phyloP scores from a whole-genome alignment of 805 yeast genomes.

The Starmera pachycereana region DNA sequence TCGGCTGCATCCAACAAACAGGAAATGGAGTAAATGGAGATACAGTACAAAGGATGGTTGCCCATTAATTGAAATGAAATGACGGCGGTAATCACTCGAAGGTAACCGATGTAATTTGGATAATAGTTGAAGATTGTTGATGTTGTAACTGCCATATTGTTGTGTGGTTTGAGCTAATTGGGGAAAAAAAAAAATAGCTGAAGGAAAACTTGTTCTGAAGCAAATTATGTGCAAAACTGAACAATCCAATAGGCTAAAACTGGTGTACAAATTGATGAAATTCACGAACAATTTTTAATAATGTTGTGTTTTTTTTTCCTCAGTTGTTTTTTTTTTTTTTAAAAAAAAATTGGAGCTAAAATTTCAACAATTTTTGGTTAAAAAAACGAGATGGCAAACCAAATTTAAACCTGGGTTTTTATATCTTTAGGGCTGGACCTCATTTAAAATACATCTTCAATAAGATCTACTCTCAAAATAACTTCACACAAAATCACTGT shows the following conservation, averaged over 20 bases:
- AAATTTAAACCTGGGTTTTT: not conserved
- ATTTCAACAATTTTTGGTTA: too few species aligned
- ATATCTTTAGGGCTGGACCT: not conserved
- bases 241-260: too few species aligned
- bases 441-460: not conserved
- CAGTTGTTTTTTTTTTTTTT: too few species aligned
- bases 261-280: too few species aligned
- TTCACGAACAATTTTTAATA: too few species aligned
- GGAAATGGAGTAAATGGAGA: constrained; percentile 70
- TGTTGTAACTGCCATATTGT: constrained; percentile 25
- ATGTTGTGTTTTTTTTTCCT: too few species aligned
- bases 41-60: constrained; percentile 71
- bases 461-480: not conserved
- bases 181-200: not conserved
- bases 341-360: too few species aligned
- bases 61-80: constrained; percentile 77
- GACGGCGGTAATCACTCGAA: constrained; percentile 73
- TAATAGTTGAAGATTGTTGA: constrained; percentile 62
- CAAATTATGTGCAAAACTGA: too few species aligned
- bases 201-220: too few species aligned
- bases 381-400: too few species aligned
- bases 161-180: not conserved
- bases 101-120: constrained; percentile 87
- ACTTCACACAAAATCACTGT: too few species aligned
- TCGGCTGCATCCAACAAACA: constrained; percentile 94